These are phyloP conservation scores for Parastagonospora avenae DNA, from an alignment of 2,329 filamentous ascomycete species.

Conservation along the genomic window DNA sequence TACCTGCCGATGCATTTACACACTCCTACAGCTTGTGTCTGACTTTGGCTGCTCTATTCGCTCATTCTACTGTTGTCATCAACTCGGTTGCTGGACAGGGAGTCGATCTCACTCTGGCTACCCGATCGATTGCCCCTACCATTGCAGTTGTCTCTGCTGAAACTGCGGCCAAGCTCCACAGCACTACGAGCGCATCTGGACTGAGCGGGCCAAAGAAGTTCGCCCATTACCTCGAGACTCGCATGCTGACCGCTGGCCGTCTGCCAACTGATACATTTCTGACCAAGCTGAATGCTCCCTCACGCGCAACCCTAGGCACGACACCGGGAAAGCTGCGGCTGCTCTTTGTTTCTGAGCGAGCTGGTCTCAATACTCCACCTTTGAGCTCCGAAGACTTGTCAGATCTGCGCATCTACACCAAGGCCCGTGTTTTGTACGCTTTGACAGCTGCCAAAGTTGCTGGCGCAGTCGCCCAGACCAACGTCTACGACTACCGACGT, in stretches of 20 bases:
- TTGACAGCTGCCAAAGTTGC: constrained; percentile 83
- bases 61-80: constrained; percentile 82
- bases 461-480: constrained; percentile 85
- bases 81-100: constrained; percentile 82
- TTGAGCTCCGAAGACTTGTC: constrained; percentile 74
- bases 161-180: constrained; percentile 71
- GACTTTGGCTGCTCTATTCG: constrained; percentile 81
- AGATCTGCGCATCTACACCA: constrained; percentile 80
- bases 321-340: constrained; percentile 77
- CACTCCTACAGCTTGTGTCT: constrained; percentile 79
- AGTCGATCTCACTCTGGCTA: constrained; percentile 73
- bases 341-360: constrained; percentile 77
- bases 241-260: constrained; percentile 72
- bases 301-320: constrained; percentile 64
- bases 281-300: constrained; percentile 64
- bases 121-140: constrained; percentile 77
- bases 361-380: constrained; percentile 64
- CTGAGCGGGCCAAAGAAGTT: constrained; percentile 68
- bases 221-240: constrained; percentile 73
- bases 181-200: constrained; percentile 63
- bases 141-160: constrained; percentile 79
- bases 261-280: constrained; percentile 72
- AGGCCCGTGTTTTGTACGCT: constrained; percentile 82
- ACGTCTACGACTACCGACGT: constrained; percentile 83
- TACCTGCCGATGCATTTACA: constrained; percentile 81